Base-by-base conservation (phyloP, 768 basidiomycete genomes). In the Leccinum pellstonianum region DNA sequence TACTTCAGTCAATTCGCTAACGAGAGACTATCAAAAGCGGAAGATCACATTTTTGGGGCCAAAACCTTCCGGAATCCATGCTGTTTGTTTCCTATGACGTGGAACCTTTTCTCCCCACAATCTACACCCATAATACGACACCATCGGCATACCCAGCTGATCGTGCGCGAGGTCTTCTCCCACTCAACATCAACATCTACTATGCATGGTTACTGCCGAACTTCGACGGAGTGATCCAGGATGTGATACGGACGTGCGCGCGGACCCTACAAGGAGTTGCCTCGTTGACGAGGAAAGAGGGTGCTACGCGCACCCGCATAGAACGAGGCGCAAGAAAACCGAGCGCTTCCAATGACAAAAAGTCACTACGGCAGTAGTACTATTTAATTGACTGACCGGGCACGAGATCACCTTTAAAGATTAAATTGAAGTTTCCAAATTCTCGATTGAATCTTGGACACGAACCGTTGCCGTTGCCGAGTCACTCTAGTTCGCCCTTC, bases 31-130 rank as follows among this genome's bases (percentile, higher is more conserved):
- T 31, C 3, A 58, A 65, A 5, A 61, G 56, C 19, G 57, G 14
- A 25, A 9, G 10, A 5, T 19, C 9, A 7, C 10, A 4, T 21
- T 11, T 0, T 46, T 55, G 62, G 62, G 52, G 37, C 3, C 15
- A 52, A 31, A 17, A n/a, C 14, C 57, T 62, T 4, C 14, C 4
- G 12, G 55, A 50, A 11, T n/a, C 9, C 2, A 23, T 23, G 21
- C 21, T 46, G 21, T 11, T 43, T 62, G 8, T 59, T 12, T 12
- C 58, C 1, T 62, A 65, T n/a, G 55, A 33, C 31, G 31, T 21
- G 21, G 82, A 86, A 59, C 79, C 80, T 8, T 84, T 85, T 77
- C 74, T 80, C 0, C 70, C 79, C 0, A 65, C 68, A 37, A 58
- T 78, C 57, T 76, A 78, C 59, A 62, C 69, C 1, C 79, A 81